Conservation (phyloP, 805 yeast genomes). For the Candida hispaniensis region DNA sequence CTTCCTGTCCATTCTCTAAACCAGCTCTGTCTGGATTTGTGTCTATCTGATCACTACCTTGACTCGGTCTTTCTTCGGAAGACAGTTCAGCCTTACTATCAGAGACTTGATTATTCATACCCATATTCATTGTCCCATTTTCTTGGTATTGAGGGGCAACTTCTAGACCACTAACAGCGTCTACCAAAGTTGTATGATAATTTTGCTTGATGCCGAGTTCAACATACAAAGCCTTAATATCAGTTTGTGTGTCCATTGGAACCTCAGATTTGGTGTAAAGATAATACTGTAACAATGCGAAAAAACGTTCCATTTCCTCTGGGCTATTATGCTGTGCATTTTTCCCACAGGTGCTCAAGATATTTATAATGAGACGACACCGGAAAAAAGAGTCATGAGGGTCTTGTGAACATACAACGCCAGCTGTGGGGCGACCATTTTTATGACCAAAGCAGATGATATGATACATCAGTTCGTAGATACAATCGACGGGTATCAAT, state of each 20-base stretch:
- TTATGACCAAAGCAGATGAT: slow-evolving; percentile 58
- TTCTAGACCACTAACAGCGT: slow-evolving; percentile 36
- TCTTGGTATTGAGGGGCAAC: slow-evolving; percentile 29
- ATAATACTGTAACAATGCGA: slow-evolving; percentile 63
- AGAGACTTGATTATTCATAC: slow-evolving; percentile 20
- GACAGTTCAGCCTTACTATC: slow-evolving; percentile 24
- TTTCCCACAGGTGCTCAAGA: slow-evolving; percentile 31
- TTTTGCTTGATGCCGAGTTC: slow-evolving; percentile 28
- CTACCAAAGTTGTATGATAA: slow-evolving; percentile 33
- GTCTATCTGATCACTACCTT: no score
- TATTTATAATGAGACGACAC: slow-evolving; percentile 41
- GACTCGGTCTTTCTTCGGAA: no score
- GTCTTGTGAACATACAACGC: slow-evolving; percentile 39
- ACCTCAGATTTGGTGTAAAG: slow-evolving; percentile 49
- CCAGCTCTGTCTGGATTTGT: no score
- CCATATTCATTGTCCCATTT: slow-evolving; percentile 20
- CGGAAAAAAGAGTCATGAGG: slow-evolving; percentile 61
- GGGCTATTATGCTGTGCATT: slow-evolving; percentile 6
- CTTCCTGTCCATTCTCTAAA: no score
- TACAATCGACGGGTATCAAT: slow-evolving; percentile 36
- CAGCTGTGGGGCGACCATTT: slow-evolving; percentile 43
- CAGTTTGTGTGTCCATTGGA: slow-evolving; percentile 52
- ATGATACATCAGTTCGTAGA: slow-evolving; percentile 44
- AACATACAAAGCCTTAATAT: slow-evolving; percentile 37
- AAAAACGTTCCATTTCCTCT: slow-evolving; percentile 30